phyloP scores from a whole-genome alignment of 345 rosid genomes.

The Brassica rapa region DNA sequence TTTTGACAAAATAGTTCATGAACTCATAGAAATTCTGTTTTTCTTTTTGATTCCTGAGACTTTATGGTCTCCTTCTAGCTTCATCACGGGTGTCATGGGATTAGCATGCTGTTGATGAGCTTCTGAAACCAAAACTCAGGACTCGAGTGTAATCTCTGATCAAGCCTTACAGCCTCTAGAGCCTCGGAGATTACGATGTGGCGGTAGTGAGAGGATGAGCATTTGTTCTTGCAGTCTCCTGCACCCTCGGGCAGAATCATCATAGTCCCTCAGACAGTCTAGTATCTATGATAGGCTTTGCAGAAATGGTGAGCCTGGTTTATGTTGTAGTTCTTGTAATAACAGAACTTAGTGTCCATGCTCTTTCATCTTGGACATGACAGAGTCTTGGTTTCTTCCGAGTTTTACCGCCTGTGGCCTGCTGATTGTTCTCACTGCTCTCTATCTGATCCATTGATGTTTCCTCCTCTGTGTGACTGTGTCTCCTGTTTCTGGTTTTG shows the following conservation, averaged over 20 bases:
- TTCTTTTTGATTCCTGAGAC: too few species aligned
- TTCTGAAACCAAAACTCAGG: conserved; percentile 58
- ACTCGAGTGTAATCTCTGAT: conserved; percentile 50
- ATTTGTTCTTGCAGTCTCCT: conserved; percentile 87
- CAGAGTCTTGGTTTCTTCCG: conserved; percentile 73
- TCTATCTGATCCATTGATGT: conserved; percentile 46
- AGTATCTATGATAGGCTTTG: conserved; percentile 89
- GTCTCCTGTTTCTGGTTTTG: conserved; percentile 38
- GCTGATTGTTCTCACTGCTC: conserved; percentile 33
- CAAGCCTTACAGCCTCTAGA: conserved; percentile 61
- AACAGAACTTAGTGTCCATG: conserved; percentile 87
- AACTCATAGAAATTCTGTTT: too few species aligned
- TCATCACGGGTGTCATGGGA: too few species aligned
- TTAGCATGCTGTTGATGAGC: too few species aligned
- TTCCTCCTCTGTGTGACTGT: conserved; percentile 37
- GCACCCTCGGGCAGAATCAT: conserved; percentile 88
- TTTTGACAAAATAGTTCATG: too few species aligned
- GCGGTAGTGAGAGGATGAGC: conserved; percentile 55
- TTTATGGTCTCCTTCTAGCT: too few species aligned
- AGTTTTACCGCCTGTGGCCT: conserved; percentile 42
- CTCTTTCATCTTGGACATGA: conserved; percentile 89
- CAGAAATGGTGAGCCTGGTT: conserved; percentile 56
- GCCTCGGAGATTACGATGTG: conserved; percentile 77
- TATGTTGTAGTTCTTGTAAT: conserved; percentile 75
- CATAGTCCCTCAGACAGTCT: conserved; percentile 95